Conservation (phyloP, 2,329 filamentous ascomycete species). For the Chaetothyriales sp. region DNA sequence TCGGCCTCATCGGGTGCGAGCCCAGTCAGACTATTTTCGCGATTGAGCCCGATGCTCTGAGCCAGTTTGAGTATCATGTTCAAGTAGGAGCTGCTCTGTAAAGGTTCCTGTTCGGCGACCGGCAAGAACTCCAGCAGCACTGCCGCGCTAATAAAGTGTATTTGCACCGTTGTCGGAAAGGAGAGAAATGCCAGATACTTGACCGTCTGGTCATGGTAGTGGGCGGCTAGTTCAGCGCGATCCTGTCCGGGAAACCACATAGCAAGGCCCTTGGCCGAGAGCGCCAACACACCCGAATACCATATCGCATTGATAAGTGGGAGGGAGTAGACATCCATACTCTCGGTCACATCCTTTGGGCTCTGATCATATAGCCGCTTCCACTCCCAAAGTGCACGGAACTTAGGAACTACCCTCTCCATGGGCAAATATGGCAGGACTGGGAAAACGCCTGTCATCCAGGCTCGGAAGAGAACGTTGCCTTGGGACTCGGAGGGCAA, state of each 20-base stretch:
- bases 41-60: slow-evolving; percentile 23
- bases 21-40: slow-evolving; percentile 36
- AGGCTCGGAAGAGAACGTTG: slow-evolving; percentile 34
- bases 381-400: slow-evolving; percentile 34
- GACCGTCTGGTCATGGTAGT: slow-evolving; percentile 31
- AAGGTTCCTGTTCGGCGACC: slow-evolving; percentile 35
- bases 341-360: slow-evolving; percentile 25
- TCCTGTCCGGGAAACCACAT: slow-evolving; percentile 12
- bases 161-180: slow-evolving; percentile 33
- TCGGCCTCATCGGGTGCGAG: slow-evolving; percentile 33
- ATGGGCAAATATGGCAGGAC: slow-evolving; percentile 33
- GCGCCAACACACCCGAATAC: slow-evolving; percentile 35
- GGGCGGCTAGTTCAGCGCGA: slow-evolving; percentile 26
- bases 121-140: slow-evolving; percentile 35
- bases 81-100: slow-evolving; percentile 36
- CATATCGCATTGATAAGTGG: slow-evolving; percentile 34
- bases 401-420: slow-evolving; percentile 28
- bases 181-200: slow-evolving; percentile 30
- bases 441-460: slow-evolving; percentile 34
- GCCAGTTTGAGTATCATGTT: slow-evolving; percentile 32
- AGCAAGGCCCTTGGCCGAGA: slow-evolving; percentile 24
- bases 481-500: slow-evolving; percentile 33
- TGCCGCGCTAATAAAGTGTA: slow-evolving; percentile 34
- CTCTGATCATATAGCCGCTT: slow-evolving; percentile 23
- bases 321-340: slow-evolving; percentile 29